Base-by-base conservation (phyloP, 2,329 filamentous ascomycete species). In the Rutstroemia sp. region DNA sequence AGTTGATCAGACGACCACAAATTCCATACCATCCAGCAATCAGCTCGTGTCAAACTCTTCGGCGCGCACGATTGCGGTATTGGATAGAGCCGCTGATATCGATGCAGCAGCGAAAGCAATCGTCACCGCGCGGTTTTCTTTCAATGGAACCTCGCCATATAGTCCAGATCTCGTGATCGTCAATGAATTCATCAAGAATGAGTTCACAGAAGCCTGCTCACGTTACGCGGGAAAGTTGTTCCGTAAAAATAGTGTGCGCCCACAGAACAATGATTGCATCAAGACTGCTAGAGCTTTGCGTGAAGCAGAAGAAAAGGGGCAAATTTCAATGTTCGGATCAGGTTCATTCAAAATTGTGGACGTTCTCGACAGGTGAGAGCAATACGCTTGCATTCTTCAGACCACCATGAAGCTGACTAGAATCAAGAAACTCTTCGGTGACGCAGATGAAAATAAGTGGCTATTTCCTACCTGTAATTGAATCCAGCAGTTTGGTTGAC, bases 131-230 rank as follows among this genome's bases (percentile, higher is more conserved):
- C 73, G 81, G 2, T 80, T 85, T 62, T 70, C 71, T 14, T 80
- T 83, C 30, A 72, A 77, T 1, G 82, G 82, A 2, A 72, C 69
- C 2, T 85, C 82, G 1, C 75, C 81, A 0, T 86, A 85, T 63
- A 78, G 81, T 0, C 83, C 83, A 0, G 82, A 86, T 62, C 30
- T 85, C 0, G 78, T 86, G 0, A 69, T 86, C 0, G 82, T 87
- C n/a, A 84, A 86, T 58, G 83, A 86, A 60, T 86, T 78, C 58
- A 72, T 75, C 3, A 79, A 79, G 69, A 73, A 77, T 54, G 72
- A 74, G 0, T 84, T 86, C 60, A 53, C 19, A 1, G 44, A 53
- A 19, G 55, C 57, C 1, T 63, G 60, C 37, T 23, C 61, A 2
- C 21, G 55, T 39, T 52, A 59, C 54, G 61, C 59, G n/a, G 57